phyloP scores from a whole-genome alignment of 2,329 filamentous ascomycete species.

The Aspergillus spinulosporus region DNA sequence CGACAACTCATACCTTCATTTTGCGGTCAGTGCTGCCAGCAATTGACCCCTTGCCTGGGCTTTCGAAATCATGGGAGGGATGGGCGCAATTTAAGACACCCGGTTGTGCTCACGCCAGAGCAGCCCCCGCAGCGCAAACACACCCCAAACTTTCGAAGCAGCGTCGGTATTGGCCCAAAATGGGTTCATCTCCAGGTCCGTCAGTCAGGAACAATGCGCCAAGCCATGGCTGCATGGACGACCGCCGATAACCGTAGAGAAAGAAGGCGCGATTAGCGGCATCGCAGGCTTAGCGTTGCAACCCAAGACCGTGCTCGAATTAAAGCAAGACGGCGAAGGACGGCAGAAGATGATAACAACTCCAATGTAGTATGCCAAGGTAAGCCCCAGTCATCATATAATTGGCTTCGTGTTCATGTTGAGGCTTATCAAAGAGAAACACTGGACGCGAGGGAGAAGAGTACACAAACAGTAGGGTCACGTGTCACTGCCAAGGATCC shows the following conservation, averaged over 20 bases:
- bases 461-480: too few relatives aligned
- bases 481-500: too few relatives aligned
- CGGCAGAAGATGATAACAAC: not conserved
- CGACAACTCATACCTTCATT: conserved; percentile 16
- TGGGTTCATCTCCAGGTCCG: not conserved
- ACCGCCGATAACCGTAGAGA: conserved; percentile 6
- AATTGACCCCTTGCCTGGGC: not conserved
- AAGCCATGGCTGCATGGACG: conserved; percentile 1
- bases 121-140: not conserved
- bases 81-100: conserved; percentile 5
- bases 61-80: not conserved
- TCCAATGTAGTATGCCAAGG: conserved; percentile 7
- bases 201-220: conserved; percentile 4
- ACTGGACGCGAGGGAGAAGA: not conserved
- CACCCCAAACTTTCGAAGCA: conserved; percentile 3
- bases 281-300: conserved; percentile 11
- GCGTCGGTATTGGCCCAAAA: conserved; percentile 2
- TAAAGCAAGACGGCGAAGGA: not conserved
- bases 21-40: not conserved
- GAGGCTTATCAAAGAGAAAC: not conserved
- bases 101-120: not conserved
- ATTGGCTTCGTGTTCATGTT: conserved; percentile 13
- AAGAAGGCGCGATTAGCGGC: conserved; percentile 3
- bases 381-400: not conserved
- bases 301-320: conserved; percentile 13